Evolutionary conservation across 2,329 filamentous ascomycete genomes (phyloP).

Genomic region (Reticulascus tulasneorum): DNA sequence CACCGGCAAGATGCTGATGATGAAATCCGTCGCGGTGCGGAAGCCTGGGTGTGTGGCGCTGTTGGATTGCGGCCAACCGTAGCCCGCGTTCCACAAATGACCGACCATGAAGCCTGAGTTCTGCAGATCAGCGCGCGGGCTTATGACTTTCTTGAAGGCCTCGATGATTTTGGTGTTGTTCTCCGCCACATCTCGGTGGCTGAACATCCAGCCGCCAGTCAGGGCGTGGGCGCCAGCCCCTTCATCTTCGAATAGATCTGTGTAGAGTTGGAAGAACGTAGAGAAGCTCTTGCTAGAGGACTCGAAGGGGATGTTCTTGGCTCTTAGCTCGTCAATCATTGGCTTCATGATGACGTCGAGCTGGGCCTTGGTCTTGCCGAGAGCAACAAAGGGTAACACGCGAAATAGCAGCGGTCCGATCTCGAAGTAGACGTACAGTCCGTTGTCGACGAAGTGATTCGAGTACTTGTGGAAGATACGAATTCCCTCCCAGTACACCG

Average conservation of each 20-base stretch:
- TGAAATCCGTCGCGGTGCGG: constrained; percentile 28
- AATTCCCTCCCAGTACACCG: constrained; percentile 44
- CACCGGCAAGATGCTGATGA: constrained; percentile 28
- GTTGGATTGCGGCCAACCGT: constrained; percentile 28
- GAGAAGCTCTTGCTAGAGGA: constrained; percentile 22
- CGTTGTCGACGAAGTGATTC: constrained; percentile 34
- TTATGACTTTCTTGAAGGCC: constrained; percentile 28
- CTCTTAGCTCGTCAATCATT: constrained; percentile 27
- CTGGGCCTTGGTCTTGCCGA: constrained; percentile 30
- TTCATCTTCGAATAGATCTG: constrained; percentile 32
- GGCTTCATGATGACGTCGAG: constrained; percentile 30
- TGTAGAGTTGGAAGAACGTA: constrained; percentile 32
- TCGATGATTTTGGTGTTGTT: constrained; percentile 30
- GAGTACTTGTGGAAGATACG: constrained; percentile 41
- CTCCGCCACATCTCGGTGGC: constrained; percentile 27
- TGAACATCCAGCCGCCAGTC: constrained; percentile 34
- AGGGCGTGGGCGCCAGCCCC: constrained; percentile 26
- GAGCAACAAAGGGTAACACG: constrained; percentile 32
- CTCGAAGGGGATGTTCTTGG: constrained; percentile 23
- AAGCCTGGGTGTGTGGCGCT: constrained; percentile 36
- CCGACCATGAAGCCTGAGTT: constrained; percentile 28
- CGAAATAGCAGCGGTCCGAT: constrained; percentile 32
- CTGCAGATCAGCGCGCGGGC: constrained; percentile 21
- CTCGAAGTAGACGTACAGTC: constrained; percentile 41
- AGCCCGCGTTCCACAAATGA: constrained; percentile 34